Conservation (phyloP, 2,329 filamentous ascomycete genomes). For the Scytalidium lignicola region DNA sequence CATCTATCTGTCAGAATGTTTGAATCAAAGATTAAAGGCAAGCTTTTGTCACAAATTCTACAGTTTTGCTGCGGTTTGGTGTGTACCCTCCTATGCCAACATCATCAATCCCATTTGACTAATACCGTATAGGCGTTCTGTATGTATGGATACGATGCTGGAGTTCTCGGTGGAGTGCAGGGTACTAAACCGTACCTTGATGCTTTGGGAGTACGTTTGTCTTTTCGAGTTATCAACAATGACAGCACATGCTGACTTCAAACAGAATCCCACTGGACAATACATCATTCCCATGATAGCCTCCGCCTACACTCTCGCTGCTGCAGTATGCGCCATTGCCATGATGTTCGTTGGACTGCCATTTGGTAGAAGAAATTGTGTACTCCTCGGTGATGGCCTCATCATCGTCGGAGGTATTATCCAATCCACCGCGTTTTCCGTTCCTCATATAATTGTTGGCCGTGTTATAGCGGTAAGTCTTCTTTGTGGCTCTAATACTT, state of each 20-base stretch:
- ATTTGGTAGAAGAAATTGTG: constrained; percentile 7
- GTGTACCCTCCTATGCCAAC: no score
- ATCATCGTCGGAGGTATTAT: constrained; percentile 23
- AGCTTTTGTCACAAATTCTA: no score
- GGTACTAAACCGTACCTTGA: constrained; percentile 13
- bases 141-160: constrained; percentile 19
- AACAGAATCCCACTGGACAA: constrained; percentile 13
- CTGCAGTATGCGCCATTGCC: constrained; percentile 14
- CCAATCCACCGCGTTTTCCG: constrained; percentile 23
- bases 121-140: no score
- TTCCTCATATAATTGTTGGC: constrained; percentile 26
- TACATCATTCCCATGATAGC: constrained; percentile 20
- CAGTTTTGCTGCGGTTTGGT: no score
- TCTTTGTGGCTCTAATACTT: neutral
- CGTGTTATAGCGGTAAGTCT: constrained; percentile 9
- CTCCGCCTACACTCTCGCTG: constrained; percentile 16
- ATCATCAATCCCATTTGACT: no score
- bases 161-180: constrained; percentile 19
- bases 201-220: constrained; percentile 13
- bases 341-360: constrained; percentile 25
- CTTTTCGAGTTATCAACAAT: no score
- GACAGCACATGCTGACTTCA: no score
- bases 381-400: constrained; percentile 24
- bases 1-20: no score
- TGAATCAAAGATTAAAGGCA: no score